Evolutionary conservation across 2,329 filamentous ascomycete species (phyloP), one percentile per base, ranked within the genome.

Genomic region (Pseudofabraea citricarpa): DNA sequence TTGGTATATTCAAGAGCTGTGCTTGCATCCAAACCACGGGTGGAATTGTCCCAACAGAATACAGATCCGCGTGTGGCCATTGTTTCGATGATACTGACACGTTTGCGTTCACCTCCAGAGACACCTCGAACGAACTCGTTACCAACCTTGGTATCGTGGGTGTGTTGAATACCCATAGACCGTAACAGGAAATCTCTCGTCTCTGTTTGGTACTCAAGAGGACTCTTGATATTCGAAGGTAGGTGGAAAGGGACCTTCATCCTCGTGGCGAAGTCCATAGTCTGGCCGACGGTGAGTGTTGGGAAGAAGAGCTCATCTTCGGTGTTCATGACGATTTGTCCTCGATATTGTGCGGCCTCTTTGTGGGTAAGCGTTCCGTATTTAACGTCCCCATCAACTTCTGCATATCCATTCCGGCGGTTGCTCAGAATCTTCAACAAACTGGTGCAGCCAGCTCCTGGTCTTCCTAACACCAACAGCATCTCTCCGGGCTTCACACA

Each of bases 401-500:
- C 68, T 31, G 72, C 68, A 51, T 75, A 87, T 3, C 82, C 82
- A 5, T 62, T 64, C 27, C 82, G 67, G 43, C 77, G 73, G 54
- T 88, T 88, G 40, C 81, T 72, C 5, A 89, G 69, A 53, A 85
- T 70, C 54, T 85, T 88, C 36, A 90, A 68, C 13, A 89, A 69
- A 0, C 83, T 85, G 0, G 83, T 86, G 59, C 85, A 89, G 24
- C 83, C 83, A 3, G 80, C 72, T 0, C 83, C 84, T 0, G 84
- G 83, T 1, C 82, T 72, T 3, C 84, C 84, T 0, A 87, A 68
- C 0, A 87, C 82, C 1, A 87, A 65, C 1, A 86, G 63, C 83
- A 87, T 85, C 62, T 87, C 82, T 16, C 83, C 85, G 0, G 83
- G 83, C 58, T 82, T 81, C 40, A 88, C 78, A 51, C 81, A 85